A percentile compares a stretch with the other conserved stretches of the same genome.
Evolutionary conservation across 345 rosid species (phyloP).

Genomic region (Salix exigua): DNA sequence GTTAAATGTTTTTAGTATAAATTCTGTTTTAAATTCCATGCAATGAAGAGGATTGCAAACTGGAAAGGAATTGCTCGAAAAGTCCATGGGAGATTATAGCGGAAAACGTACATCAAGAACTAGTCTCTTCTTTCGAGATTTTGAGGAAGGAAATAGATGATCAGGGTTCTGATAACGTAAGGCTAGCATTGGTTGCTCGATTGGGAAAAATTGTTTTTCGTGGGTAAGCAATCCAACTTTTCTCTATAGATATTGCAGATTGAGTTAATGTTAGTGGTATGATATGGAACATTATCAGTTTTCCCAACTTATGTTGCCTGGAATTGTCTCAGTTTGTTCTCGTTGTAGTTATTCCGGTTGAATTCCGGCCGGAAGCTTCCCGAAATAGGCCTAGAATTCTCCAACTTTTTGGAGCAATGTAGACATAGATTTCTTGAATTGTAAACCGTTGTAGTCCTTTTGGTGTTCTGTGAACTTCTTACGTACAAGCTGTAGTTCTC

Average conservation of each 20-base stretch:
- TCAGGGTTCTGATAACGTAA: conserved; percentile 17
- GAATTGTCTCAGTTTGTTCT: neutral
- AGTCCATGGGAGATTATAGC: conserved; percentile 42
- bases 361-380: neutral
- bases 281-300: too few relatives aligned
- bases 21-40: neutral
- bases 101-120: conserved; percentile 43
- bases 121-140: conserved; percentile 37
- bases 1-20: too few relatives aligned
- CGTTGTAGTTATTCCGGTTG: neutral
- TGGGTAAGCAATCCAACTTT: conserved; percentile 32
- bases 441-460: too few relatives aligned
- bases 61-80: conserved; percentile 5
- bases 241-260: neutral
- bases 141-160: conserved; percentile 28
- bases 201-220: conserved; percentile 47
- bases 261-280: neutral
- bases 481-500: too few relatives aligned
- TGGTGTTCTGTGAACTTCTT: too few relatives aligned
- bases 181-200: conserved; percentile 49
- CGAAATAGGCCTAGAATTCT: too few relatives aligned
- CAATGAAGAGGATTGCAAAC: conserved; percentile 19
- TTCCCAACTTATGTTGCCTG: neutral
- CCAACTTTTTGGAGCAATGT: too few relatives aligned
- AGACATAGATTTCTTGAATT: too few relatives aligned